Percentiles rank a stretch among this genome's conserved stretches.
phyloP scores from a whole-genome alignment of 345 rosid species.

The Eutrema japonicum region DNA sequence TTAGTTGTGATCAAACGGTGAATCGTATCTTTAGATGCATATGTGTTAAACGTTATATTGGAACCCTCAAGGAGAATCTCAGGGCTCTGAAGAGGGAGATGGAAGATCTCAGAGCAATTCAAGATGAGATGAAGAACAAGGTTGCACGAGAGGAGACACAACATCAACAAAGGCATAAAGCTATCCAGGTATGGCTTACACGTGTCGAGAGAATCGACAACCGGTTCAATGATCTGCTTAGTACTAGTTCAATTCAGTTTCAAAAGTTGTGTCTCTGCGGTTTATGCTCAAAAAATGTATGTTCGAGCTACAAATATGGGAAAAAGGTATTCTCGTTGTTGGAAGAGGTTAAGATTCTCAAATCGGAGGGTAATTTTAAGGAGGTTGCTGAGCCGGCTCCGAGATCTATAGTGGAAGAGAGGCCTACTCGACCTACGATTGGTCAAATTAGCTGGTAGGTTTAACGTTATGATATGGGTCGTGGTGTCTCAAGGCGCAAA shows the following conservation, averaged over 20 bases:
- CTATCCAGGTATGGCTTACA: constrained; percentile 27
- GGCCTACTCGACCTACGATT: not conserved
- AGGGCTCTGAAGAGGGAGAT: not conserved
- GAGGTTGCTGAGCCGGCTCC: not conserved
- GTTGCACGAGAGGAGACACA: not conserved
- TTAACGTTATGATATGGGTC: constrained; percentile 30
- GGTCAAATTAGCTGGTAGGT: constrained; percentile 28
- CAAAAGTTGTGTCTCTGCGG: constrained; percentile 4
- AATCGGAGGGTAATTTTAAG: constrained; percentile 1
- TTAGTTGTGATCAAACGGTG: not conserved
- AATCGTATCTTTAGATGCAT: not conserved
- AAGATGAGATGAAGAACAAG: not conserved
- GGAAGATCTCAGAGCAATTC: not conserved
- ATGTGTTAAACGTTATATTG: not conserved
- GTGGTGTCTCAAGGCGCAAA: constrained; percentile 21
- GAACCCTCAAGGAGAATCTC: not conserved
- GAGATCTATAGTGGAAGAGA: not conserved
- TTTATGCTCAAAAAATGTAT: not conserved
- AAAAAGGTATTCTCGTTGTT: not conserved
- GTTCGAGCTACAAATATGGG: constrained; percentile 4
- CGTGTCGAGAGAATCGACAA: not conserved
- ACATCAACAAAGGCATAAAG: not conserved
- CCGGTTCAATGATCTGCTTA: not conserved
- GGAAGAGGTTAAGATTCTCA: not conserved
- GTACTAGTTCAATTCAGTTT: not conserved